phyloP scores from a whole-genome alignment of 2,329 filamentous ascomycete genomes.

The Pseudocercospora eumusae region DNA sequence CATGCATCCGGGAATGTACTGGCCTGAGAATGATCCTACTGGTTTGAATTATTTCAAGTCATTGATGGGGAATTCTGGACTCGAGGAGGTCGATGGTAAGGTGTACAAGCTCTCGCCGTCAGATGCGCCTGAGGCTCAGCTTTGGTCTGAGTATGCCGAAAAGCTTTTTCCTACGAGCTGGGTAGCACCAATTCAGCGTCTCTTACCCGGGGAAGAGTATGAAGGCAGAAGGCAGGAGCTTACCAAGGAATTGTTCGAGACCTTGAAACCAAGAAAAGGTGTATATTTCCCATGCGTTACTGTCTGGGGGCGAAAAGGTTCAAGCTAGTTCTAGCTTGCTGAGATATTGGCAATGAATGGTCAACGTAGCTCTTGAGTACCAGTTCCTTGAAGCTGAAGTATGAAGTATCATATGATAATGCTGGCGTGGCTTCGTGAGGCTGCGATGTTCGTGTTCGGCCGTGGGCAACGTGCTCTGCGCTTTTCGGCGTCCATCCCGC shows the following conservation, averaged over 20 bases:
- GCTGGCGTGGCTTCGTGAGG: too few relatives aligned
- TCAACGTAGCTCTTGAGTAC: not conserved
- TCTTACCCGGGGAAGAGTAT: not conserved
- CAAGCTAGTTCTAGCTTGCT: not conserved
- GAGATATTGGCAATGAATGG: not conserved
- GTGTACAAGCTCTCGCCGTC: conserved; percentile 12
- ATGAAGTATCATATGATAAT: too few relatives aligned
- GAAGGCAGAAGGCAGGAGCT: not conserved
- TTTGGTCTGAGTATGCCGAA: conserved; percentile 5
- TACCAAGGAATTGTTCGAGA: not conserved
- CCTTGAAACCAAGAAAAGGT: not conserved
- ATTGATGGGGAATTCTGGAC: not conserved
- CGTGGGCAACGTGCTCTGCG: too few relatives aligned
- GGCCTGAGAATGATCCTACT: not conserved
- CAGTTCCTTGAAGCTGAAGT: too few relatives aligned
- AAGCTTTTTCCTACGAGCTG: conserved; percentile 6
- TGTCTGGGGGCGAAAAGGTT: not conserved
- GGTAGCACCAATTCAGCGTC: conserved; percentile 7
- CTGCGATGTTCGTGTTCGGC: too few relatives aligned
- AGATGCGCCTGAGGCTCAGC: conserved; percentile 8
- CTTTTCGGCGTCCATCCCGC: too few relatives aligned
- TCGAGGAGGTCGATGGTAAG: not conserved
- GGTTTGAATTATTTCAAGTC: not conserved
- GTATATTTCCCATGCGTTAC: not conserved
- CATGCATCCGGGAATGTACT: conserved; percentile 6